Conservation (phyloP, 1,284 basidiomycete species). For the Malassezia psittaci region DNA sequence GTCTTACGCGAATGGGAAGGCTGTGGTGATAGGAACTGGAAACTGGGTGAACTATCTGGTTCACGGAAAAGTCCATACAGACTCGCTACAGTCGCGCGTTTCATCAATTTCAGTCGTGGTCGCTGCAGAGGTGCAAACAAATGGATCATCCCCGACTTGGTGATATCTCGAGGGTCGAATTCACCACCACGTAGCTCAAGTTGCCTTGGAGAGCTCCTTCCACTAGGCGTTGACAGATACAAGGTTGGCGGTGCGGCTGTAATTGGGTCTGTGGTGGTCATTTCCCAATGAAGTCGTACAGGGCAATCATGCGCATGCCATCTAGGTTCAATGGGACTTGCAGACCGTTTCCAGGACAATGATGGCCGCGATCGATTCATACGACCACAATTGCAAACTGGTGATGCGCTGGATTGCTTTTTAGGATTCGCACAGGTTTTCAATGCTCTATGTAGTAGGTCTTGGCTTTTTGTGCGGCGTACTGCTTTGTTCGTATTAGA, state of each 20-base stretch:
- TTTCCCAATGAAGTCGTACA: conserved; percentile 8
- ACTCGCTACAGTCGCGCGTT: conserved; percentile 10
- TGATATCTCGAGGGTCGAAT: conserved; percentile 4
- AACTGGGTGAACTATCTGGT: background rate
- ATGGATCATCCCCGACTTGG: background rate
- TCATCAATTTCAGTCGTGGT: conserved; percentile 1
- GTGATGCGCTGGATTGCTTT: background rate
- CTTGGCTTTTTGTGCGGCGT: conserved; percentile 16
- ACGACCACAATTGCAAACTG: conserved; percentile 8
- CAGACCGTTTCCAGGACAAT: background rate
- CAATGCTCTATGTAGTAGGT: conserved; percentile 14
- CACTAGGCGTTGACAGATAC: conserved; percentile 12
- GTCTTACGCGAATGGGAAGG: too few relatives aligned
- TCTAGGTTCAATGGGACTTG: conserved; percentile 3
- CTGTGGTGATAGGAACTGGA: background rate
- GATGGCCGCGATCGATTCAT: background rate
- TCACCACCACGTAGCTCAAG: conserved; percentile 4
- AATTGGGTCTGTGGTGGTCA: background rate
- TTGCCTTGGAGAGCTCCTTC: conserved; percentile 6
- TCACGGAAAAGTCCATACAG: conserved; percentile 6
- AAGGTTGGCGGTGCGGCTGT: conserved; percentile 16
- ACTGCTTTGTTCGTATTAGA: background rate
- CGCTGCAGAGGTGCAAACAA: background rate
- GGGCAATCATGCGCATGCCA: conserved; percentile 14
- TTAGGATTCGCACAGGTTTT: background rate